phyloP scores from a whole-genome alignment of 2,329 filamentous ascomycete species.

The Xylariomycetidae sp. region DNA sequence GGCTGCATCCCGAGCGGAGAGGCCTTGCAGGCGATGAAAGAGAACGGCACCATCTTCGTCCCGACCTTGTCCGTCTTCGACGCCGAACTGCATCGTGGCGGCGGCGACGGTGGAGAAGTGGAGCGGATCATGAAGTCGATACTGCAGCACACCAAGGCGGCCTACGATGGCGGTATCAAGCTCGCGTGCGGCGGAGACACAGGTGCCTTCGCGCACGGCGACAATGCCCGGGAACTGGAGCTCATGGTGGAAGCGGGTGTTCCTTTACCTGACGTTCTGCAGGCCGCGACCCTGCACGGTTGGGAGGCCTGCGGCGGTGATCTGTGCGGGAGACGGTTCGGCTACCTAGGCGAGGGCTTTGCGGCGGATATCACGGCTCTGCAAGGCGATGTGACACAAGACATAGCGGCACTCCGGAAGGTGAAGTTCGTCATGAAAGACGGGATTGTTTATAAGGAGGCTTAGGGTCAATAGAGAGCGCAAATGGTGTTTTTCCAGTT shows the following conservation, averaged over 20 bases:
- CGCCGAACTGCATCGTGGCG: slow-evolving; percentile 5
- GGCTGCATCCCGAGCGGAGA: slow-evolving; percentile 33
- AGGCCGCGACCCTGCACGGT: slow-evolving; percentile 45
- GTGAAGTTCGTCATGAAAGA: slow-evolving; percentile 57
- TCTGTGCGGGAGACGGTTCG: slow-evolving; percentile 46
- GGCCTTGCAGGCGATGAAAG: slow-evolving; percentile 38
- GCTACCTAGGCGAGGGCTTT: slow-evolving; percentile 43
- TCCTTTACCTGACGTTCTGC: slow-evolving; percentile 43
- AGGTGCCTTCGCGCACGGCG: slow-evolving; percentile 48
- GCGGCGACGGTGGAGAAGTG: slow-evolving; percentile 12
- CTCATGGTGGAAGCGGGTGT: slow-evolving; percentile 48
- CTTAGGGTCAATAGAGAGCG: too few species aligned
- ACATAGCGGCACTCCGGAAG: slow-evolving; percentile 37
- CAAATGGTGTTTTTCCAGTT: too few species aligned
- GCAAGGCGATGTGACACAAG: slow-evolving; percentile 36
- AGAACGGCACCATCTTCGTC: slow-evolving; percentile 43
- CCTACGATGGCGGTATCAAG: slow-evolving; percentile 41
- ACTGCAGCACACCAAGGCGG: slow-evolving; percentile 37
- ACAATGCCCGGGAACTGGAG: slow-evolving; percentile 49
- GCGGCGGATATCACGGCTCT: slow-evolving; percentile 49
- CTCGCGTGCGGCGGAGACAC: slow-evolving; percentile 51
- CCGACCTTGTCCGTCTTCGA: slow-evolving; percentile 47
- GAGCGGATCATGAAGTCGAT: slow-evolving; percentile 24
- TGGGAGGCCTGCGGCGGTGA: slow-evolving; percentile 53
- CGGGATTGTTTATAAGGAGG: slow-evolving; percentile 43